Base-by-base conservation (phyloP, 2,329 filamentous ascomycete species). In the Bipolaris sorokiniana region DNA sequence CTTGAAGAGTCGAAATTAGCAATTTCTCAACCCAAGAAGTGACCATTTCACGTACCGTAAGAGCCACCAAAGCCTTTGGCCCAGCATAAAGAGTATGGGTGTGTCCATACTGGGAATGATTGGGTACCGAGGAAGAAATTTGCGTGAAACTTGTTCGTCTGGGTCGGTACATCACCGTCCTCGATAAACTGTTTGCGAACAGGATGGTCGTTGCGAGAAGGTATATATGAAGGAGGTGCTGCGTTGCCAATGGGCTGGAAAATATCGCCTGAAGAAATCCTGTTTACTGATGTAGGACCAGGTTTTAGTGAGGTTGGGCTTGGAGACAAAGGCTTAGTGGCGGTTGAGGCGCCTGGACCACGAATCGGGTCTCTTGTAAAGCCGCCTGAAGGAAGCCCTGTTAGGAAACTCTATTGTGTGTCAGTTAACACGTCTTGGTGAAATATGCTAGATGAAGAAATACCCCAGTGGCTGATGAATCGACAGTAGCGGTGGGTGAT, bases 121-220 rank as follows among this genome's bases (percentile, higher is more conserved):
- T 96, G 92, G 44, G 81, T 83, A 4, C 88, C 90, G 0, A 97
- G 81, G 74, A 92, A 92, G 68, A 96, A 87, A 68, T 95, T 96
- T 66, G 88, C 77, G 56, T 82, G 83, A 59, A 83, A 83, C 52
- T 92, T 94, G 81, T 94, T 94, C 26, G 91, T 94, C 53, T 85
- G 80, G 31, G 91, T 79, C 5, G 88, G 76, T 7, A 74, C 69
- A 47, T 73, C 60, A 42, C 75, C 57, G 41, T 78, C 74, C 6
- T 78, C 72, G 15, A 77, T 74, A 16, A 76, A 72, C 16, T 73
- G 62, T 44, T 76, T 76, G 31, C 75, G 66, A 0, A 80, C 78
- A 4, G 76, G 75, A 59, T 82, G 80, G 37, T 79, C 77, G n/a
- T 58, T 57, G 15, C 73, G 70, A 7, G 63, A 62, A 5, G 66